Evolutionary conservation across 768 basidiomycete species (phyloP).

Genomic region (Macrolepiota dolichaula): DNA sequence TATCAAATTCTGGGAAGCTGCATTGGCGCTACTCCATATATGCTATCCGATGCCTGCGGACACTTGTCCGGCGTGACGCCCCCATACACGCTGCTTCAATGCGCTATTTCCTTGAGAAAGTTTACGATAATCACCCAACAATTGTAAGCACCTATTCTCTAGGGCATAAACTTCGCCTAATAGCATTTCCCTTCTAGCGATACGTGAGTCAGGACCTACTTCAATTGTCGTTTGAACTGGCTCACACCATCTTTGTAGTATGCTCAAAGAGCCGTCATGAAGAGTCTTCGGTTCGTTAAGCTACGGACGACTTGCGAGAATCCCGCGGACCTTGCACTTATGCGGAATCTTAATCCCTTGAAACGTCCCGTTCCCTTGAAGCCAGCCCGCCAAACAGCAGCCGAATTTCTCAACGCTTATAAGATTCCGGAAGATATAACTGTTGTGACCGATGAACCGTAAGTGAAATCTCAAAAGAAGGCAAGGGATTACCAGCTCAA

Average conservation of each 20-base stretch:
- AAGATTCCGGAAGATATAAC: slow-evolving; percentile 41
- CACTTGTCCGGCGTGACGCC: slow-evolving; percentile 63
- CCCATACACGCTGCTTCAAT: slow-evolving; percentile 48
- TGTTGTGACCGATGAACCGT: slow-evolving; percentile 39
- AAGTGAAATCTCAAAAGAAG: slow-evolving; percentile 20
- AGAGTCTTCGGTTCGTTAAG: slow-evolving; percentile 74
- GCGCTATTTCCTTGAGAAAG: slow-evolving; percentile 56
- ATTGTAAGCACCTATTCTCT: slow-evolving; percentile 43
- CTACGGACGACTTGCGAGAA: slow-evolving; percentile 65
- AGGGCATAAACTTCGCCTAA: neutral
- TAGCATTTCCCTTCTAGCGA: slow-evolving; percentile 35
- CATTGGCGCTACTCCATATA: slow-evolving; percentile 82
- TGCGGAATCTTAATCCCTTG: slow-evolving; percentile 66
- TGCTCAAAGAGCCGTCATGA: slow-evolving; percentile 73
- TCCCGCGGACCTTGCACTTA: slow-evolving; percentile 57
- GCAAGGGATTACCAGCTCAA: neutral
- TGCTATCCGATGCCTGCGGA: slow-evolving; percentile 63
- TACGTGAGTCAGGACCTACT: slow-evolving; percentile 40
- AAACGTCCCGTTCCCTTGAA: slow-evolving; percentile 46
- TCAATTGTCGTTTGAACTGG: neutral
- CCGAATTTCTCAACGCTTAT: slow-evolving; percentile 54
- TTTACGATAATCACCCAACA: slow-evolving; percentile 60
- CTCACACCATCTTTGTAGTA: slow-evolving; percentile 38
- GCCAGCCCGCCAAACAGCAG: slow-evolving; percentile 50
- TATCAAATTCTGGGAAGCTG: slow-evolving; percentile 57